Percentiles rank a stretch among this genome's conserved stretches.
Evolutionary conservation across 2,329 filamentous ascomycete genomes (phyloP).

Genomic region (Sporothrix luriei): DNA sequence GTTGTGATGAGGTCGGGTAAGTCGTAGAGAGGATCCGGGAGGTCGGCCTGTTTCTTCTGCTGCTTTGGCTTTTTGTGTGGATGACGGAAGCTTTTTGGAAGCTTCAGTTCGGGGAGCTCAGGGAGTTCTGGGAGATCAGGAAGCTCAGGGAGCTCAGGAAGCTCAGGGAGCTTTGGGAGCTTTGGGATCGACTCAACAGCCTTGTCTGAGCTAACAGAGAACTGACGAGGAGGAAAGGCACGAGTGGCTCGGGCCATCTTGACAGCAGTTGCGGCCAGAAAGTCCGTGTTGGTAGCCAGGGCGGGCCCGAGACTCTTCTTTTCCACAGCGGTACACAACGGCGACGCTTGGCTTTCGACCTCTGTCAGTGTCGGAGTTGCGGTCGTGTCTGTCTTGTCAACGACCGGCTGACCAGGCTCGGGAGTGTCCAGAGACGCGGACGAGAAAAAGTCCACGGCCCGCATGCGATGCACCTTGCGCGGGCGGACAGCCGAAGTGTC

Average conservation of each 20-base stretch:
- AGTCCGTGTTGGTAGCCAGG: not conserved
- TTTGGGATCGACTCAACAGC: not conserved
- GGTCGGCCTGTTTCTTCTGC: not conserved
- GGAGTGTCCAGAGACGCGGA: not conserved
- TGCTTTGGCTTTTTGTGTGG: not conserved
- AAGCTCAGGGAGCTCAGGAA: no score
- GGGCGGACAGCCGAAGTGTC: not conserved
- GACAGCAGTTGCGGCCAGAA: not conserved
- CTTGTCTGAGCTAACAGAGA: not conserved
- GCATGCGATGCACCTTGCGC: not conserved
- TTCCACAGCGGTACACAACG: not conserved
- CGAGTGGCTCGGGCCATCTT: not conserved
- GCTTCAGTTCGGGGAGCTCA: not conserved
- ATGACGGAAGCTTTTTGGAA: not conserved
- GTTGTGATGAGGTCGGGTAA: not conserved
- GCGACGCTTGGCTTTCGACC: not conserved
- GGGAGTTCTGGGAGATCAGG: not conserved
- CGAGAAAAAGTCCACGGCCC: not conserved
- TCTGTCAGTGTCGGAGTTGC: not conserved
- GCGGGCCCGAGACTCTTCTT: not conserved
- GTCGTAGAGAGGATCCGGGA: slow-evolving; percentile 16
- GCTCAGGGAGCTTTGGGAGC: not conserved
- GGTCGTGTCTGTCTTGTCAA: not conserved
- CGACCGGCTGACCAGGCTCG: not conserved
- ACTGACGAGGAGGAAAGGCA: not conserved